Conservation (phyloP, 2,329 filamentous ascomycete species). For the Fusarium sp. region DNA sequence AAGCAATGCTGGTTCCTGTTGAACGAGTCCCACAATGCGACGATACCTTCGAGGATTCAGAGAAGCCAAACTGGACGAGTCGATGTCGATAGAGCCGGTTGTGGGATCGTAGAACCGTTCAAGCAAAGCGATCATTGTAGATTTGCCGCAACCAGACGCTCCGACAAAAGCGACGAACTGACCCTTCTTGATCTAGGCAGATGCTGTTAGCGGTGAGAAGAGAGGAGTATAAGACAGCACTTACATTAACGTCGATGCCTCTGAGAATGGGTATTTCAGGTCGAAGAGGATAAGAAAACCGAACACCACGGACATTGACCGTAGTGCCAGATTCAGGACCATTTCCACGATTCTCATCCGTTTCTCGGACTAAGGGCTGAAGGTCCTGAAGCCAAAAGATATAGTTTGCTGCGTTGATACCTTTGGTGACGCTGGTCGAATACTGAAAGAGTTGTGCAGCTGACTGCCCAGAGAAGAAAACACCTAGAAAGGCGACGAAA, state of each 20-base stretch:
- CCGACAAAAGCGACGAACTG: constrained; percentile 68
- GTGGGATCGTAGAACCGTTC: constrained; percentile 60
- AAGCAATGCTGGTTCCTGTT: neutral
- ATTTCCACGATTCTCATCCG: constrained; percentile 53
- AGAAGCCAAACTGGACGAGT: constrained; percentile 54
- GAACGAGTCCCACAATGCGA: constrained; percentile 59
- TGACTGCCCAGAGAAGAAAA: constrained; percentile 60
- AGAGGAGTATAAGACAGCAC: too few species aligned
- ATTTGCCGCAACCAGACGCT: constrained; percentile 67
- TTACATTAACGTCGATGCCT: constrained; percentile 53
- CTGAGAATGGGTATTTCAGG: constrained; percentile 56
- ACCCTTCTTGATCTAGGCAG: constrained; percentile 50
- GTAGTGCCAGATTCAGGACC: constrained; percentile 50
- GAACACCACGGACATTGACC: constrained; percentile 65
- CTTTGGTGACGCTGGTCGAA: constrained; percentile 65
- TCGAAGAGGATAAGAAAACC: constrained; percentile 71
- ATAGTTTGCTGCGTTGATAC: constrained; percentile 61
- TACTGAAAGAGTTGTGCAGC: constrained; percentile 58
- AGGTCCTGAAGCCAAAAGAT: constrained; percentile 60
- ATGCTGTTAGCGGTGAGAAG: too few species aligned
- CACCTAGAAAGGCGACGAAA: constrained; percentile 63
- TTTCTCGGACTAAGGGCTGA: constrained; percentile 57
- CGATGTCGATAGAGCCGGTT: constrained; percentile 61
- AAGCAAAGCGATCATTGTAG: constrained; percentile 67
- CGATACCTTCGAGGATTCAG: constrained; percentile 64